phyloP scores from a whole-genome alignment of 1,139 yeast species.

The Chernovozyma aurita region DNA sequence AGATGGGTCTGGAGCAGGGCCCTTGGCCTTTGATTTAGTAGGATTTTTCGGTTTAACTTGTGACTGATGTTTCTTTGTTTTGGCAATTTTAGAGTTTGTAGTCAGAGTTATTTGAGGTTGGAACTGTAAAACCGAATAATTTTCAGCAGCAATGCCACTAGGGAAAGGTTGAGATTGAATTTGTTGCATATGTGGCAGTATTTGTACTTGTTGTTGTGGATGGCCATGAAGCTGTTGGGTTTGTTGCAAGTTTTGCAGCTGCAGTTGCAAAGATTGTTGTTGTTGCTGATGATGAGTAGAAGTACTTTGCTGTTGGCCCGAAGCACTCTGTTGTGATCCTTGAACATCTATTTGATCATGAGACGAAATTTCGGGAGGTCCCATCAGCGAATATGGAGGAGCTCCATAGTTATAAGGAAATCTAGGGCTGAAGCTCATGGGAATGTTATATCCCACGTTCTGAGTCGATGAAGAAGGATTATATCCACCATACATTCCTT shows the following conservation, averaged over 20 bases:
- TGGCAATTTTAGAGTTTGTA: background rate
- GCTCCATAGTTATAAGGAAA: constrained; percentile 5
- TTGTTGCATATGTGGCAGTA: constrained; percentile 1
- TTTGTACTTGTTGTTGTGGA: background rate
- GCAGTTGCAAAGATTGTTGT: background rate
- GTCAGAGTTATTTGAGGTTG: background rate
- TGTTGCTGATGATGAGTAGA: background rate
- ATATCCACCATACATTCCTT: constrained; percentile 2
- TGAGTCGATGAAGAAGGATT: background rate
- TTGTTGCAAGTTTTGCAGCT: constrained; percentile 1
- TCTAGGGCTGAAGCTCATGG: constrained; percentile 4
- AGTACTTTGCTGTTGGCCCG: background rate
- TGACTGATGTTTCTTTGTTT: background rate
- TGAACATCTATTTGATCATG: background rate
- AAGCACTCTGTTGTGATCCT: background rate
- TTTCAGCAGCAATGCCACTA: background rate
- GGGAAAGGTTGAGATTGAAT: background rate
- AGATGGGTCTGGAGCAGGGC: constrained; percentile 4
- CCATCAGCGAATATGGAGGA: background rate
- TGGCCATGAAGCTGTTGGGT: too few relatives aligned
- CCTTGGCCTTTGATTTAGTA: constrained; percentile 2
- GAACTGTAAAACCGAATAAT: background rate
- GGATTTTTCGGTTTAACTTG: background rate
- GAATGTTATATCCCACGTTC: constrained; percentile 3
- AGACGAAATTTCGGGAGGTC: background rate